Evolutionary conservation across 2,329 filamentous ascomycete species (phyloP).

Genomic region (Nemania sp.): DNA sequence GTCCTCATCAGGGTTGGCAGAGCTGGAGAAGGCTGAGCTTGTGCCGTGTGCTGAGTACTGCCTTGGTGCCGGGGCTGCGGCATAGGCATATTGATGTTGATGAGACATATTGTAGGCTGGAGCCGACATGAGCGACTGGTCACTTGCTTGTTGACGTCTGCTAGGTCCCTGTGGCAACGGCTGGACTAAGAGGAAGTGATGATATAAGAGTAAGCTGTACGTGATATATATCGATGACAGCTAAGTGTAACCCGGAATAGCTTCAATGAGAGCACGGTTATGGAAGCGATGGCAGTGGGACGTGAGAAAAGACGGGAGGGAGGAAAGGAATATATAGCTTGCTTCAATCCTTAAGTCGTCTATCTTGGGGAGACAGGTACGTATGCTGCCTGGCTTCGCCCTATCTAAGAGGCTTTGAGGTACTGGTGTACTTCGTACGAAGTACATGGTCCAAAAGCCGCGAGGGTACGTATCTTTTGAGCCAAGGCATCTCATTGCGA

Average conservation of each 20-base stretch:
- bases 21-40: slow-evolving; percentile 92
- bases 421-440: background rate
- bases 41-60: slow-evolving; percentile 75
- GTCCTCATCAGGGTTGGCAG: slow-evolving; percentile 94
- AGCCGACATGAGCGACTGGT: slow-evolving; percentile 24
- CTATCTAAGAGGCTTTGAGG: slow-evolving; percentile 16
- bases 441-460: slow-evolving; percentile 20
- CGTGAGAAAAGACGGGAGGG: slow-evolving; percentile 31
- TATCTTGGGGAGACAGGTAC: slow-evolving; percentile 5
- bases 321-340: slow-evolving; percentile 33
- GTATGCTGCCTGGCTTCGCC: background rate
- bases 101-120: slow-evolving; percentile 50
- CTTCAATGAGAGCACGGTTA: too few species aligned
- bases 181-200: background rate
- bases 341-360: slow-evolving; percentile 23
- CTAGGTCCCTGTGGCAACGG: background rate
- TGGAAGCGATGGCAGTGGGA: slow-evolving; percentile 35
- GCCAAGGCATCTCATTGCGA: slow-evolving; percentile 29
- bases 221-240: background rate
- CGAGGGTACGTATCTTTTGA: slow-evolving; percentile 24
- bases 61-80: slow-evolving; percentile 52
- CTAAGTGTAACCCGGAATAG: background rate
- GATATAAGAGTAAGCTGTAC: background rate
- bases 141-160: background rate
- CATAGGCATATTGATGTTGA: slow-evolving; percentile 49